A percentile compares a stretch with the other conserved stretches of the same genome.
Evolutionary conservation across 768 basidiomycete genomes (phyloP).

Genomic region (Phylloporus sp.): DNA sequence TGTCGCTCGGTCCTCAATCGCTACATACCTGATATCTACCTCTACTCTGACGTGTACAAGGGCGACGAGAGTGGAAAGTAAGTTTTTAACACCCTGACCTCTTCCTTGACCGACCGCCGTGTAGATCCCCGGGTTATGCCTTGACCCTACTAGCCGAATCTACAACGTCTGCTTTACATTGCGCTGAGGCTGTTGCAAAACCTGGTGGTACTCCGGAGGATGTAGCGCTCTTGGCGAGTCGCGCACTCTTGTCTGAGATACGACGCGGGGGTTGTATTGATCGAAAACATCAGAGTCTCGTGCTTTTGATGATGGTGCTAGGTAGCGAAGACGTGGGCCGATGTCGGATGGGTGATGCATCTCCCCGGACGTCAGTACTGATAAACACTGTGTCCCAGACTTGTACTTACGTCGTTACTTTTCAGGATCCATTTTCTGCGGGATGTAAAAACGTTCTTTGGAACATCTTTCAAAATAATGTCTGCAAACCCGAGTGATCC

Average conservation of each 20-base stretch:
- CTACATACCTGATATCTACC: conserved; percentile 96
- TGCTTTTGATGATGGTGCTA: conserved; percentile 88
- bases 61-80: conserved; percentile 97
- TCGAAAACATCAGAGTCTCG: conserved; percentile 78
- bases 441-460: conserved; percentile 78
- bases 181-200: conserved; percentile 79
- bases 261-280: conserved; percentile 86
- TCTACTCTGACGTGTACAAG: conserved; percentile 98
- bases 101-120: neutral
- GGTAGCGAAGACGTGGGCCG: conserved; percentile 96
- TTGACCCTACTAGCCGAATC: conserved; percentile 87
- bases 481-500: conserved; percentile 50
- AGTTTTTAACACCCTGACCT: conserved; percentile 27
- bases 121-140: conserved; percentile 93
- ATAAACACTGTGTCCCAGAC: neutral
- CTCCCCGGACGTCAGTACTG: conserved; percentile 70
- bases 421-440: conserved; percentile 85
- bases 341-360: conserved; percentile 81
- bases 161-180: conserved; percentile 84
- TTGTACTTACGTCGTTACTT: conserved; percentile 3
- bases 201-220: conserved; percentile 90
- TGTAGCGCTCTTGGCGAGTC: conserved; percentile 76
- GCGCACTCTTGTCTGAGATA: conserved; percentile 74
- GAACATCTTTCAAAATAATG: conserved; percentile 89
- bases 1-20: conserved; percentile 90